phyloP scores from a whole-genome alignment of 78 protist species.

The Blattamonas nauphoetae region DNA sequence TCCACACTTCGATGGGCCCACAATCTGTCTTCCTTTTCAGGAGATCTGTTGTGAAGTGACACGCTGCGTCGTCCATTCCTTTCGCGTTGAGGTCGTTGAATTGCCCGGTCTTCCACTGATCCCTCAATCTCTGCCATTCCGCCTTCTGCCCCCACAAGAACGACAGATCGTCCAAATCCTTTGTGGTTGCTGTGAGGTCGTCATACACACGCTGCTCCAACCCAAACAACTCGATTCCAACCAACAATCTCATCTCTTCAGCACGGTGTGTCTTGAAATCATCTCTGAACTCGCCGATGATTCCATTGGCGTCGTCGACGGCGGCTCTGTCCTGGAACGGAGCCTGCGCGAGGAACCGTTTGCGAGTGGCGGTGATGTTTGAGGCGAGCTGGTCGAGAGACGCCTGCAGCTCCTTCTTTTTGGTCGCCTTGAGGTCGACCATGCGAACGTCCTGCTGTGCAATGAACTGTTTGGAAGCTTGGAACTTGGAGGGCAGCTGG shows the following conservation, averaged over 20 bases:
- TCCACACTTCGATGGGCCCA: slow-evolving; percentile 26
- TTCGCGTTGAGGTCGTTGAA: slow-evolving; percentile 15
- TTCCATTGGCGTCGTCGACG: slow-evolving; percentile 3
- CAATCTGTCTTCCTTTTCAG: not conserved
- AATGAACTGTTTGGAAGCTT: no score
- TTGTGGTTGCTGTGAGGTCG: not conserved
- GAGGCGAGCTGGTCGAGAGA: slow-evolving; percentile 1
- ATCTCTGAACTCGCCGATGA: not conserved
- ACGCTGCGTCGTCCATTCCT: slow-evolving; percentile 22
- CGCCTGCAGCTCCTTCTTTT: no score
- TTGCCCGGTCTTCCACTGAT: slow-evolving; percentile 19
- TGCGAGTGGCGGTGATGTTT: not conserved
- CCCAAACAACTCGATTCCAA: slow-evolving; percentile 43
- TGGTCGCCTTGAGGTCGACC: no score
- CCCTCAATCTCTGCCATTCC: slow-evolving; percentile 32
- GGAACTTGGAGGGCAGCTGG: slow-evolving; percentile 33
- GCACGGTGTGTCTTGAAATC: not conserved
- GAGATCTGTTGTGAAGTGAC: not conserved
- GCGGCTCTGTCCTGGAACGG: slow-evolving; percentile 2
- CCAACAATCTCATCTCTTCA: slow-evolving; percentile 7
- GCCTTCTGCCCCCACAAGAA: slow-evolving; percentile 37
- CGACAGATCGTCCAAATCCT: slow-evolving; percentile 37
- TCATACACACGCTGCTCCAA: slow-evolving; percentile 19
- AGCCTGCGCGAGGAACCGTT: slow-evolving; percentile 14
- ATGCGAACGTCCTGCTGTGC: no score